phyloP scores from a whole-genome alignment of 805 yeast species.

The Nakazawaea holstii region DNA sequence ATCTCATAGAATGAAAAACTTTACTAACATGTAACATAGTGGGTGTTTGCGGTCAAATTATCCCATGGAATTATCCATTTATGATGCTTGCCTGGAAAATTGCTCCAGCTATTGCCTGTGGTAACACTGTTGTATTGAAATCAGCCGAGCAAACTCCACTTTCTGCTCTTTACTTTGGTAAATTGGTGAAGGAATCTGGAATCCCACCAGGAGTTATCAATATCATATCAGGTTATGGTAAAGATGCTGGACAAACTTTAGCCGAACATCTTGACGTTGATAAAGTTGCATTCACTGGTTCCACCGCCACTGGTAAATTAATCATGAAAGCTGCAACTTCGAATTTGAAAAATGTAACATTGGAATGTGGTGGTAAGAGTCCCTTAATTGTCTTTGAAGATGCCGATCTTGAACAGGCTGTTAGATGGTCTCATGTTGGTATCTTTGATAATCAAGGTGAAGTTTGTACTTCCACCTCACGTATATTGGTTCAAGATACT shows the following conservation, averaged over 20 bases:
- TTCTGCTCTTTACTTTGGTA: slow-evolving; percentile 36
- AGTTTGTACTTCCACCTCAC: slow-evolving; percentile 60
- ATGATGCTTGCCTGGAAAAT: slow-evolving; percentile 47
- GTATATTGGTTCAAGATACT: slow-evolving; percentile 51
- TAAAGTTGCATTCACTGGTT: slow-evolving; percentile 53
- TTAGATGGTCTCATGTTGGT: slow-evolving; percentile 42
- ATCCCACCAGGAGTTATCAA: slow-evolving; percentile 48
- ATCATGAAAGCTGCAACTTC: slow-evolving; percentile 36
- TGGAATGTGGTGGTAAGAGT: slow-evolving; percentile 51
- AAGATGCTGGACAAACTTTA: slow-evolving; percentile 39
- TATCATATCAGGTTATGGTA: slow-evolving; percentile 39
- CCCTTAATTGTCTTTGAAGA: slow-evolving; percentile 43
- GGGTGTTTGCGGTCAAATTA: slow-evolving; percentile 48
- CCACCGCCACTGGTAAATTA: slow-evolving; percentile 42
- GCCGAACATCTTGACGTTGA: slow-evolving; percentile 39
- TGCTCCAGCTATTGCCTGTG: slow-evolving; percentile 41
- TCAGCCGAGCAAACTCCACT: slow-evolving; percentile 47
- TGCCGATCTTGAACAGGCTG: slow-evolving; percentile 40
- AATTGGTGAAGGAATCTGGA: slow-evolving; percentile 37
- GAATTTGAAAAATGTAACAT: slow-evolving; percentile 42
- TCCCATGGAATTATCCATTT: slow-evolving; percentile 49
- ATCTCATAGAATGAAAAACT: no score
- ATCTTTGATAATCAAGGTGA: slow-evolving; percentile 60
- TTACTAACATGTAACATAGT: no score
- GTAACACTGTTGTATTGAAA: slow-evolving; percentile 42